Conservation (phyloP, 176 grass and related monocot genomes). For the Puya raimondii region DNA sequence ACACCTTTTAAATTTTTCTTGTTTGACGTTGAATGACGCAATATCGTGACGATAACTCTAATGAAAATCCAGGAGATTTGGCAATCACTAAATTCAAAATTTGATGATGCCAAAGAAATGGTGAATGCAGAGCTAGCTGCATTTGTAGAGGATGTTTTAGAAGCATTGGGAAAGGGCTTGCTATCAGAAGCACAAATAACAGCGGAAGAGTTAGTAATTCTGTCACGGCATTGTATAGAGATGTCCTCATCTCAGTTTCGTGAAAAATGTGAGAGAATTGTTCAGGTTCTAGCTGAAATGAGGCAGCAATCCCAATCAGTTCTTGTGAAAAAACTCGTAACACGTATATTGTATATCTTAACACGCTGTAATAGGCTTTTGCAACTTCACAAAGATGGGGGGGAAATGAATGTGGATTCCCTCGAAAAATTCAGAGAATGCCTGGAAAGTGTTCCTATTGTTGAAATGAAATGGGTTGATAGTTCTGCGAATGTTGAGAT, state of each 20-base stretch:
- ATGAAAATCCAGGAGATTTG: conserved; percentile 22
- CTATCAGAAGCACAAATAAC: conserved; percentile 13
- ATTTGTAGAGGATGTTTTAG: conserved; percentile 16
- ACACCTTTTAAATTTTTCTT: neutral
- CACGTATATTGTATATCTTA: conserved; percentile 18
- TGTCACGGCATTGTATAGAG: conserved; percentile 11
- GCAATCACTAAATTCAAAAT: conserved; percentile 22
- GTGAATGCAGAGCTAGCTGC: conserved; percentile 25
- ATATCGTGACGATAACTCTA: conserved; percentile 1
- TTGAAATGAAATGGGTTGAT: conserved; percentile 27
- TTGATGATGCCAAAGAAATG: conserved; percentile 24
- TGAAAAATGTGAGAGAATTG: conserved; percentile 27
- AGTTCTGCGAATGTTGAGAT: neutral
- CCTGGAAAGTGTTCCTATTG: conserved; percentile 24
- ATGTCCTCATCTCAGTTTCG: conserved; percentile 28
- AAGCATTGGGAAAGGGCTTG: conserved; percentile 16
- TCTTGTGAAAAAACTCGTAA: conserved; percentile 23
- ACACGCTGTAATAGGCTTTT: conserved; percentile 31
- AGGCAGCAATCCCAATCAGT: conserved; percentile 14
- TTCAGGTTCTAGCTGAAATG: conserved; percentile 17
- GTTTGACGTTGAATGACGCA: neutral
- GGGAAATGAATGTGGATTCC: conserved; percentile 11
- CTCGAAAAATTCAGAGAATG: conserved; percentile 28
- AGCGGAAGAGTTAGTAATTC: conserved; percentile 19
- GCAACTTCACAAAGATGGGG: conserved; percentile 25